Base-by-base conservation (phyloP, 202 grass and related monocot genomes). In the Panicum virgatum region DNA sequence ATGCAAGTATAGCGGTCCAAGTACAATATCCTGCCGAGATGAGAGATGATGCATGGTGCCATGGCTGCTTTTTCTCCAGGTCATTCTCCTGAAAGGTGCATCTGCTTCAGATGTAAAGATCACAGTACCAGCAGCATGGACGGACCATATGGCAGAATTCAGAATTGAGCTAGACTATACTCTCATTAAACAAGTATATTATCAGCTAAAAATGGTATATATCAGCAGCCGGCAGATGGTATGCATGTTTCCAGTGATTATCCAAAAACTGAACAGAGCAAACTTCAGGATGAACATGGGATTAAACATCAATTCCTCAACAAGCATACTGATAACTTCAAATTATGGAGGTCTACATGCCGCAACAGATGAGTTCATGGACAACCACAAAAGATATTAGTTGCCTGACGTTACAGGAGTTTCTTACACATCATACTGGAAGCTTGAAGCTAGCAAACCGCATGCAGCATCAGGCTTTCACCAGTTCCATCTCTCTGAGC, bases 331-430 rank as follows among this genome's bases (percentile, higher is more conserved):
- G 62, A 58, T 80, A 72, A 82, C 38, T 42, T 84, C 16, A 53
- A 62, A 25, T 67, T 80, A 70, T 39, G 44, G 69, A 80, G 62
- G 36, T 62, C 78, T 87, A 80, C 80, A 83, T 83, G 69, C 19
- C 61, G 45, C 75, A 40, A 52, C 80, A 83, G 69, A 74, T 23
- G 80, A 87, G 69, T 76, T 87, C 75, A 83, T 83, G 84, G 68
- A 56, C 22, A 75, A 56, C 54, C 75, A 70, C 22, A 67, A 68
- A 73, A 69, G 19, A 70, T 46, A 69, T 32, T 47, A 69, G 63
- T 64, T 14, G 37, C 75, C 83, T 34, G 51, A 37, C 53, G 56
- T 72, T 69, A 56, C 2, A 53, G 44, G 61, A 57, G 44, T 77
- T 44, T 61, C 45, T 68, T 69, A 7, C 30, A 25, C 64, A 23